phyloP scores from a whole-genome alignment of 306 rosid species.

The Cyamopsis tetragonoloba region DNA sequence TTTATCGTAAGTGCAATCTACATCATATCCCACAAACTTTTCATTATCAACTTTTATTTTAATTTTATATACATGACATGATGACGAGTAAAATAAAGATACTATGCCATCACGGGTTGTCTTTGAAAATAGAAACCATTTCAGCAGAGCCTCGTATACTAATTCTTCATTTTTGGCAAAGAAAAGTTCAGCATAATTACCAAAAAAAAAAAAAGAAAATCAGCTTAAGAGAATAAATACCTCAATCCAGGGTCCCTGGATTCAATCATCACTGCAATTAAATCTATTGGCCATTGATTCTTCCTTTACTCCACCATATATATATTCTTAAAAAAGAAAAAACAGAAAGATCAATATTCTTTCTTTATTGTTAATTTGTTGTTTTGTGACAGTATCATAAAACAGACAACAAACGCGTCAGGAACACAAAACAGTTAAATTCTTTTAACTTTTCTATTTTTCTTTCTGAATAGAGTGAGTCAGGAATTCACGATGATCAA shows the following conservation, averaged over 20 bases:
- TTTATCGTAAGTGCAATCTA: background rate
- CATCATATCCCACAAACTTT: background rate
- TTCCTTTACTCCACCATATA: no score
- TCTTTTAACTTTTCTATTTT: no score
- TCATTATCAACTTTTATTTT: background rate
- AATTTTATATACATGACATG: background rate
- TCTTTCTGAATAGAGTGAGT: background rate
- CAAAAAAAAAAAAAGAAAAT: background rate
- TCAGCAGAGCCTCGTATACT: background rate
- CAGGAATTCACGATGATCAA: background rate
- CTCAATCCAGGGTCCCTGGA: background rate
- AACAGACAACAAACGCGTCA: background rate
- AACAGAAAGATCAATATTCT: no score
- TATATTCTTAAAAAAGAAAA: no score
- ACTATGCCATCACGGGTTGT: slow-evolving; percentile 7
- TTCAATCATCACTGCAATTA: background rate
- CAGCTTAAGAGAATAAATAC: background rate
- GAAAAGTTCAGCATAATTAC: background rate
- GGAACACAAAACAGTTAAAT: background rate
- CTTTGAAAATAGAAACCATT: slow-evolving; percentile 4
- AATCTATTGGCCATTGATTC: background rate
- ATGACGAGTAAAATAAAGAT: background rate
- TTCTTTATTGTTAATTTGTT: no score
- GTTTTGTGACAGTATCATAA: no score
- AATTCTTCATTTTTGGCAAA: background rate